A percentile compares a stretch with the other conserved stretches of the same genome.
phyloP scores from a whole-genome alignment of 768 basidiomycete species.

The Mycena galericulata region DNA sequence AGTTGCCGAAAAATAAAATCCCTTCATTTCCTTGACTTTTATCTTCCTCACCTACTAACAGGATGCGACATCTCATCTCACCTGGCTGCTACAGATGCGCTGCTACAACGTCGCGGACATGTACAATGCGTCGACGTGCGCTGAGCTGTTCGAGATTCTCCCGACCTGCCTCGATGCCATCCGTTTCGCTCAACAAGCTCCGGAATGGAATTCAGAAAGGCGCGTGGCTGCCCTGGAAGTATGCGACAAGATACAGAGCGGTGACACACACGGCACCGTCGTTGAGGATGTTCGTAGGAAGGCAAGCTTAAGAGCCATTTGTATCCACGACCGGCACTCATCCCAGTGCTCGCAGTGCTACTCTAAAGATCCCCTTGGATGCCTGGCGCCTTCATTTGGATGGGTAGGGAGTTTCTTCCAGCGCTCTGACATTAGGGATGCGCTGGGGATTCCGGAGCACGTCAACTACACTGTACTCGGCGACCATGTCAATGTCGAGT shows the following conservation, averaged over 20 bases:
- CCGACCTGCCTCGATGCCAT: conserved; percentile 40
- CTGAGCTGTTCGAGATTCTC: conserved; percentile 35
- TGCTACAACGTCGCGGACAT: conserved; percentile 39
- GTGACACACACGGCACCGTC: conserved; percentile 33
- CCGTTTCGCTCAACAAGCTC: conserved; percentile 26
- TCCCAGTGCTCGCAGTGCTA: conserved; percentile 27
- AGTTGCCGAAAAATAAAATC: not conserved
- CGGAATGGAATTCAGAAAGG: conserved; percentile 13
- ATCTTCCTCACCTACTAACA: not conserved
- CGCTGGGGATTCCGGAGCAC: conserved; percentile 35
- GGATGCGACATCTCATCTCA: conserved; percentile 43
- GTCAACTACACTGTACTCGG: conserved; percentile 34
- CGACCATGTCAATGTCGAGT: conserved; percentile 28
- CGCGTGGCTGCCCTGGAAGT: conserved; percentile 21
- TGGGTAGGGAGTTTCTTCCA: conserved; percentile 39
- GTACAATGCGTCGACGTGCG: conserved; percentile 46
- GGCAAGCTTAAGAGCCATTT: conserved; percentile 21
- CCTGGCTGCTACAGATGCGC: conserved; percentile 45
- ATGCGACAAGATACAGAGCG: conserved; percentile 15
- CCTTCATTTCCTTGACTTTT: not conserved
- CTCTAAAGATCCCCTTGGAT: conserved; percentile 7
- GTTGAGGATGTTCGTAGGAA: conserved; percentile 35
- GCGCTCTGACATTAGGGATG: conserved; percentile 19
- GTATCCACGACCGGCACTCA: not conserved
- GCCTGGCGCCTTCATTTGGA: conserved; percentile 26